These are phyloP conservation scores for Cardamine occulta DNA, from an alignment of 345 rosid species.

Conservation along the genomic window DNA sequence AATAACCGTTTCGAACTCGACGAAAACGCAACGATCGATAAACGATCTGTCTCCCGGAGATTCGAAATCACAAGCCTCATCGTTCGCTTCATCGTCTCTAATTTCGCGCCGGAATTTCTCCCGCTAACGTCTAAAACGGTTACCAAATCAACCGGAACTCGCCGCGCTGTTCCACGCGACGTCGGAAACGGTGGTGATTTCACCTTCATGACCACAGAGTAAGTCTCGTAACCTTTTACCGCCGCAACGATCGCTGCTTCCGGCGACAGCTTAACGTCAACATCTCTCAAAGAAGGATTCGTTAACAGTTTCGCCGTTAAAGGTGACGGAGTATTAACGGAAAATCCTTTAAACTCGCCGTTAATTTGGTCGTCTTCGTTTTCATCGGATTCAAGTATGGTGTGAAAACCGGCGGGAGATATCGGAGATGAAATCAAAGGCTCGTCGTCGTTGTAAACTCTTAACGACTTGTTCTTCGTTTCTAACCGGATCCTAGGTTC, in stretches of 20 bases:
- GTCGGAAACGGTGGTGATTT: slow-evolving; percentile 55
- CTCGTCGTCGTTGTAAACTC: slow-evolving; percentile 85
- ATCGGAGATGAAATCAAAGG: slow-evolving; percentile 63
- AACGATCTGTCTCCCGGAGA: slow-evolving; percentile 64
- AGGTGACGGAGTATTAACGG: slow-evolving; percentile 43
- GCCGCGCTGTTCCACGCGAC: slow-evolving; percentile 39
- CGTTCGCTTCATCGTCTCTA: slow-evolving; percentile 64
- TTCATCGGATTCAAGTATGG: slow-evolving; percentile 84
- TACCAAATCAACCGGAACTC: slow-evolving; percentile 77
- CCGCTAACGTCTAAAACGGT: slow-evolving; percentile 70
- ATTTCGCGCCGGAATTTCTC: slow-evolving; percentile 49
- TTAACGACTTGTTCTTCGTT: slow-evolving; percentile 44
- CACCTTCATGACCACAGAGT: slow-evolving; percentile 61
- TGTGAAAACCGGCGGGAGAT: slow-evolving; percentile 57
- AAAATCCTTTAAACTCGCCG: slow-evolving; percentile 64
- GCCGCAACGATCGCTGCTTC: slow-evolving; percentile 72
- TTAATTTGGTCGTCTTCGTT: slow-evolving; percentile 54
- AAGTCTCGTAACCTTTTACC: slow-evolving; percentile 60
- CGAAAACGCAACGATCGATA: slow-evolving; percentile 82
- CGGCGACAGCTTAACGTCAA: slow-evolving; percentile 58
- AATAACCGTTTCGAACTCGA: slow-evolving; percentile 65
- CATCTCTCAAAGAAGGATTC: slow-evolving; percentile 35
- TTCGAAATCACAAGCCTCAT: slow-evolving; percentile 65
- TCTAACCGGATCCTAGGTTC: background rate
- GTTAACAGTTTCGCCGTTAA: slow-evolving; percentile 30